A percentile compares a stretch with the other conserved stretches of the same genome.
Conservation (phyloP, 106 monocot genomes). For the Dendrobium chrysotoxum region DNA sequence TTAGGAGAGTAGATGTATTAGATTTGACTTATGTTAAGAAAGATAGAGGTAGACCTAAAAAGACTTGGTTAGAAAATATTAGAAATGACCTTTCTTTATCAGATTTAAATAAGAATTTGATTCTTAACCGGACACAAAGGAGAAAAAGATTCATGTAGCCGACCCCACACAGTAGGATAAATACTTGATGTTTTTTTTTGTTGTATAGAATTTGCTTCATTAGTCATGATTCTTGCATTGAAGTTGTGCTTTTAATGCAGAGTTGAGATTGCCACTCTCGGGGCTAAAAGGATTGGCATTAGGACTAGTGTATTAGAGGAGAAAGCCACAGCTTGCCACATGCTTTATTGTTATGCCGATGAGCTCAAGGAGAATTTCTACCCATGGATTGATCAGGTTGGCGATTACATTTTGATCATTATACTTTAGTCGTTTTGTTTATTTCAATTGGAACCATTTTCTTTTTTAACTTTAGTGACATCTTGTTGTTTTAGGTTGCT, state of each 20-base stretch:
- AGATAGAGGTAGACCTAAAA: too few relatives aligned
- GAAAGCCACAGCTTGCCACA: constrained; percentile 97
- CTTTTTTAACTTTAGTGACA: not conserved
- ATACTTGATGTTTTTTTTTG: too few relatives aligned
- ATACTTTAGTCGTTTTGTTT: not conserved
- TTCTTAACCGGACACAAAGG: too few relatives aligned
- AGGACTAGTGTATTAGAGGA: constrained; percentile 90
- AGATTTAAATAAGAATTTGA: too few relatives aligned
- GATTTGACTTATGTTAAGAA: too few relatives aligned
- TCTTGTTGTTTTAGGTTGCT: constrained; percentile 67
- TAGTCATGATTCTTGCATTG: not conserved
- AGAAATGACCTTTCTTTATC: too few relatives aligned
- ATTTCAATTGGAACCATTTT: not conserved
- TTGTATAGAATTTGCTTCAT: too few relatives aligned
- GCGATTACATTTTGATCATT: not conserved
- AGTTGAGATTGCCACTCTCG: constrained; percentile 83
- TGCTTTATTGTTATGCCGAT: constrained; percentile 96
- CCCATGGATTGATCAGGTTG: constrained; percentile 97
- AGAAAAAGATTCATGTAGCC: too few relatives aligned
- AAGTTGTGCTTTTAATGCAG: constrained; percentile 23
- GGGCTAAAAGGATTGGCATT: constrained; percentile 89
- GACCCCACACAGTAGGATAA: too few relatives aligned
- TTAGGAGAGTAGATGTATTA: too few relatives aligned
- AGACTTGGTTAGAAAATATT: too few relatives aligned
- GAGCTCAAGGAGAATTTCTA: constrained; percentile 96